A percentile compares a stretch with the other conserved stretches of the same genome.
These are phyloP conservation scores for Gastrodia elata DNA, from an alignment of 106 monocot genomes.

Conservation along the genomic window DNA sequence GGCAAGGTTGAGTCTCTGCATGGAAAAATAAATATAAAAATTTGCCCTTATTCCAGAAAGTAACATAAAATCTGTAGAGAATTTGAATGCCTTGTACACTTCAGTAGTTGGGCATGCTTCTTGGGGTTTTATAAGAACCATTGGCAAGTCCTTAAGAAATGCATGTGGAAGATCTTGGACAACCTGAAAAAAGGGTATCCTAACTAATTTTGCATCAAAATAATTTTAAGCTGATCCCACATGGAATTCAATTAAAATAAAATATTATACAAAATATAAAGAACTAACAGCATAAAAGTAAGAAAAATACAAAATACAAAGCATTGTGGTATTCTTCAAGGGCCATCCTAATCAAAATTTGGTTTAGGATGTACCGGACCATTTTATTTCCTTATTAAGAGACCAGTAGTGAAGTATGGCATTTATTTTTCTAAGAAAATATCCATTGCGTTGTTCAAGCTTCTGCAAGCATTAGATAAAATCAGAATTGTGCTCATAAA, in stretches of 20 bases:
- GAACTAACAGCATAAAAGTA: too few relatives aligned
- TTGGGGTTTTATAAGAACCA: conserved; percentile 94
- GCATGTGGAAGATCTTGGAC: conserved; percentile 65
- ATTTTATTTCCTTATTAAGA: too few relatives aligned
- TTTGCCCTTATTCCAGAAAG: neutral
- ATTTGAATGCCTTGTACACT: conserved; percentile 77
- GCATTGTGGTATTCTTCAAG: too few relatives aligned
- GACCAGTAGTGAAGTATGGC: neutral
- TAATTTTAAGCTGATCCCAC: too few relatives aligned
- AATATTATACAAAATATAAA: too few relatives aligned
- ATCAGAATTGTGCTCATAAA: neutral
- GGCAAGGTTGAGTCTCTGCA: conserved; percentile 69
- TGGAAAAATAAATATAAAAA: neutral
- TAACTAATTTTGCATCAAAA: too few relatives aligned
- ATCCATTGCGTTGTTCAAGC: neutral
- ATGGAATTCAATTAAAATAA: too few relatives aligned
- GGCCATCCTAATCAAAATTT: too few relatives aligned
- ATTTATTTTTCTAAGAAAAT: neutral
- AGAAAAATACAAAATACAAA: too few relatives aligned
- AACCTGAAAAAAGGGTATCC: conserved; percentile 56
- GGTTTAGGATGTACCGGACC: too few relatives aligned
- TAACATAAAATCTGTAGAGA: neutral
- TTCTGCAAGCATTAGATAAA: neutral
- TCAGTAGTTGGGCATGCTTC: conserved; percentile 92
- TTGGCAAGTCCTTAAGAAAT: conserved; percentile 54